Evolutionary conservation across 2,329 filamentous ascomycete species (phyloP), one percentile per base, ranked within the genome.

Genomic region (Ophioceras dolichostomum): DNA sequence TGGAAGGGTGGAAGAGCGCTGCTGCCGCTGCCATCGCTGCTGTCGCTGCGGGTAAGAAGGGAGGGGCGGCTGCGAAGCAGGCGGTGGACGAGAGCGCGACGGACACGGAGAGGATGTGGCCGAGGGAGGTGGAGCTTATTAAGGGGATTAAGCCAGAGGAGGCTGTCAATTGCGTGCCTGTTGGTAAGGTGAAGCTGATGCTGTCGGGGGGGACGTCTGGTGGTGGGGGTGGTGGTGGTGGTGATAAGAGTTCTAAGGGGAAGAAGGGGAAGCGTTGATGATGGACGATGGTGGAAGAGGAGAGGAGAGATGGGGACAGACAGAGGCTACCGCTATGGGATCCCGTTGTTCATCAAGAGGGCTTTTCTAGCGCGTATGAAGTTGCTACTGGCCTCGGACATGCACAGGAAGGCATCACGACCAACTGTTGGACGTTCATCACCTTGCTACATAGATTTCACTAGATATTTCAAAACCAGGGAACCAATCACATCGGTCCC

Each of bases 1-100:
- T 96, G n/a, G 76, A 79, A 34, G 72, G 73, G 41, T 95, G 89
- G 88, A 70, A 80, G 45, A n/a, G n/a, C n/a, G n/a, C n/a, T n/a
- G n/a, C n/a, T n/a, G n/a, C n/a, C n/a, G n/a, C n/a, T n/a, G n/a
- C n/a, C n/a, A n/a, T n/a, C n/a, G n/a, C n/a, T n/a, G n/a, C n/a
- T n/a, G 58, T 67, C 16, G 85, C 77, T 35, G 73, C 76, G 6
- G 56, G 52, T 8, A 68, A 62, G 52, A 77, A 72, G 51, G 67
- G 67, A 5, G n/a, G n/a, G n/a, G 73, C 76, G 6, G 56, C 51
- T 8, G 68, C 62, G 52, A 77, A 72, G 51, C 67, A 67, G 5
- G 69, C 70, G 18, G 54, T 81, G 1, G 79, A 84, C 50, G 76
- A 80, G 52, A 60, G 61, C 40, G 62, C 66, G 27, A 57, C 61